Conservation (phyloP, 306 rosid species). For the Ochetophila trinervis region DNA sequence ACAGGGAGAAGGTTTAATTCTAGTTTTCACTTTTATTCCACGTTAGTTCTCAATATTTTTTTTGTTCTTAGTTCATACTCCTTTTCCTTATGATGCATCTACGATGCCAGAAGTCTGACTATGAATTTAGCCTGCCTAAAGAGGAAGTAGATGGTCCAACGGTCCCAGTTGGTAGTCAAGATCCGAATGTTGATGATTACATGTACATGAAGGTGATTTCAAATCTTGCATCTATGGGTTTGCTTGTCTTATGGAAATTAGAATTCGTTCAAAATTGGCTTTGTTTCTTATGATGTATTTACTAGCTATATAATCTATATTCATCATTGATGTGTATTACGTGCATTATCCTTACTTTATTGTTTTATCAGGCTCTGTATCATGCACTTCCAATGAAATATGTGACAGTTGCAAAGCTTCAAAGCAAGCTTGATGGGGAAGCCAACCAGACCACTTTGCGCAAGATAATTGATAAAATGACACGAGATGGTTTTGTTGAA, state of each 20-base stretch:
- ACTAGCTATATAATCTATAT: neutral
- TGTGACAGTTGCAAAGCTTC: slow-evolving; percentile 70
- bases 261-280: neutral
- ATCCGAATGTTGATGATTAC: slow-evolving; percentile 46
- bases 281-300: neutral
- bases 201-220: slow-evolving; percentile 68
- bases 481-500: slow-evolving; percentile 77
- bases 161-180: slow-evolving; percentile 34
- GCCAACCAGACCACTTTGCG: slow-evolving; percentile 55
- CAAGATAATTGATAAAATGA: slow-evolving; percentile 68
- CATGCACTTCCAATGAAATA: slow-evolving; percentile 77
- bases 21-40: neutral
- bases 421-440: slow-evolving; percentile 70
- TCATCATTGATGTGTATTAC: neutral
- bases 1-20: slow-evolving; percentile 53
- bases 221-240: neutral
- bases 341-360: slow-evolving; percentile 12
- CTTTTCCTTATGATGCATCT: slow-evolving; percentile 5
- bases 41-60: neutral
- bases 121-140: slow-evolving; percentile 65
- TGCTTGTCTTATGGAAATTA: neutral
- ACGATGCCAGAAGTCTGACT: slow-evolving; percentile 50
- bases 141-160: slow-evolving; percentile 57
- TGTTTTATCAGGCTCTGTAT: slow-evolving; percentile 59
- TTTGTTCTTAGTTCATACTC: slow-evolving; percentile 9